These are phyloP conservation scores for Podila epigama DNA, from an alignment of 192 early-diverging fungal species.

Conservation along the genomic window DNA sequence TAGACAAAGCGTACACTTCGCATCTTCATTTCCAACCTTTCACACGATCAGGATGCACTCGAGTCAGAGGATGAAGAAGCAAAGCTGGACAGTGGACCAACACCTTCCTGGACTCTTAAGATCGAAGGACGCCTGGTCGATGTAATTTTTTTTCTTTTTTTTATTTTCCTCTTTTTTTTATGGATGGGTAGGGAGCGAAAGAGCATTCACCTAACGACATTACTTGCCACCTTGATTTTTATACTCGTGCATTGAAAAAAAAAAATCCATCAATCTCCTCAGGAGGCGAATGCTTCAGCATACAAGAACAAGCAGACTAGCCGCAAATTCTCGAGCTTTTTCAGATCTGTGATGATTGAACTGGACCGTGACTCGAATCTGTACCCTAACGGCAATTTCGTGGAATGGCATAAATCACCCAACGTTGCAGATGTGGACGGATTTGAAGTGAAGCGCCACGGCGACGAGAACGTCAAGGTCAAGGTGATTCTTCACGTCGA, in stretches of 20 bases:
- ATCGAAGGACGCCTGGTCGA: slow-evolving; percentile 92
- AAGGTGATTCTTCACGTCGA: slow-evolving; percentile 85
- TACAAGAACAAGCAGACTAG: slow-evolving; percentile 66
- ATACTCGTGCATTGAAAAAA: no score
- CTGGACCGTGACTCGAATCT: slow-evolving; percentile 79
- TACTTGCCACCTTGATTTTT: no score
- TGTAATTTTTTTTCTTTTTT: slow-evolving; percentile 39
- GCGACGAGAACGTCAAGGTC: slow-evolving; percentile 82
- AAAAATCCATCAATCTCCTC: not conserved
- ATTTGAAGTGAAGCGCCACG: slow-evolving; percentile 92
- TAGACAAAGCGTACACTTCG: slow-evolving; percentile 82
- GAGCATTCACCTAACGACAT: no score
- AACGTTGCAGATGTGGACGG: slow-evolving; percentile 73
- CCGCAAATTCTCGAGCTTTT: slow-evolving; percentile 88
- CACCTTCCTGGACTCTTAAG: slow-evolving; percentile 91
- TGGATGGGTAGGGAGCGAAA: no score
- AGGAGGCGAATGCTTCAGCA: slow-evolving; percentile 50
- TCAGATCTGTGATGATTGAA: slow-evolving; percentile 85
- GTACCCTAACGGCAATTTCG: slow-evolving; percentile 81
- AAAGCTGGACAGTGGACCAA: slow-evolving; percentile 55
- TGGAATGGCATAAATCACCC: slow-evolving; percentile 73
- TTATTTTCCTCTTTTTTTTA: not conserved
- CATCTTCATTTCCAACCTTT: slow-evolving; percentile 90
- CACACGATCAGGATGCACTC: slow-evolving; percentile 75
- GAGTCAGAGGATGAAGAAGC: slow-evolving; percentile 54